Conservation (phyloP, 768 basidiomycete species). For the Coprinopsis strossmayeri region DNA sequence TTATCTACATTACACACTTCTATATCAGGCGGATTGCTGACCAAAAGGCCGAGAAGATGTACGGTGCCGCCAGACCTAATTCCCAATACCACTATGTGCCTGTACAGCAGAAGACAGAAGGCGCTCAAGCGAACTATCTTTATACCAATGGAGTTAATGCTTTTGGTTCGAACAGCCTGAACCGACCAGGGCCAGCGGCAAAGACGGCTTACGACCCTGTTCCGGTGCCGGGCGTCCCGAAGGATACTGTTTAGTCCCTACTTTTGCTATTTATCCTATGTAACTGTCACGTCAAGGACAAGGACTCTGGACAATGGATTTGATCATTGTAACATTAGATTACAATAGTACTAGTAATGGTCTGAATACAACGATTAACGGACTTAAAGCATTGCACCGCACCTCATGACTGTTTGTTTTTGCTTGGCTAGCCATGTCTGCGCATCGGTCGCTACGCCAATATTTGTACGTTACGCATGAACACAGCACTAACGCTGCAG, state of each 20-base stretch:
- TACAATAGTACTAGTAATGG: no score
- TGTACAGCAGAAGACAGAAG: slow-evolving; percentile 20
- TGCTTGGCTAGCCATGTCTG: slow-evolving; percentile 1
- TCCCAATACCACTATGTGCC: slow-evolving; percentile 23
- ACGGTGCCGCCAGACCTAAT: slow-evolving; percentile 13
- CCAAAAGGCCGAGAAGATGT: slow-evolving; percentile 20
- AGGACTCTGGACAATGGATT: background rate
- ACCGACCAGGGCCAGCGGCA: no score
- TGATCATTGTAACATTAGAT: background rate
- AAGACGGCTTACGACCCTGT: slow-evolving; percentile 4
- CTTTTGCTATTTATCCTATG: background rate
- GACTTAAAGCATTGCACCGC: no score
- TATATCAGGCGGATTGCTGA: slow-evolving; percentile 27
- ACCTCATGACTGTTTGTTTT: slow-evolving; percentile 1
- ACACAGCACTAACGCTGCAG: background rate
- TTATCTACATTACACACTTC: slow-evolving; percentile 29
- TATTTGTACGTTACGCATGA: background rate
- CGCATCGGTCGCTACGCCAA: background rate
- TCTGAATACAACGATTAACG: no score
- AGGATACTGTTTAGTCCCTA: no score
- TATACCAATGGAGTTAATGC: slow-evolving; percentile 25
- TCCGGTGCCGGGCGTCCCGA: no score
- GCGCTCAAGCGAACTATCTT: slow-evolving; percentile 22
- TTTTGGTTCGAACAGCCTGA: slow-evolving; percentile 18
- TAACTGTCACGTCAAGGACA: background rate